Percentiles rank a stretch among this genome's conserved stretches.
Conservation (phyloP, 2,329 filamentous ascomycete species). For the Paradendryphiella salina region DNA sequence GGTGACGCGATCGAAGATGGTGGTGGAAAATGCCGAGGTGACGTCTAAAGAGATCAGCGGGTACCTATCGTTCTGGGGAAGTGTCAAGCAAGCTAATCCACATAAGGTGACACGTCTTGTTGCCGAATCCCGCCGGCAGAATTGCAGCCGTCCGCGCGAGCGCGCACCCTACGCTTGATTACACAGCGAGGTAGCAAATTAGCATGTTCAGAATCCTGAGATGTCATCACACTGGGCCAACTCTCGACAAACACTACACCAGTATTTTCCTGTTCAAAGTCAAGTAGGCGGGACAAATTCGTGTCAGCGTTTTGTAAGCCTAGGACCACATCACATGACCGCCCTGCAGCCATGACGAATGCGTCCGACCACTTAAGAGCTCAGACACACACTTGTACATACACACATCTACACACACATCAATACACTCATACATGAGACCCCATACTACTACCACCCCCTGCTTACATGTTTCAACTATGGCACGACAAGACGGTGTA, state of each 20-base stretch:
- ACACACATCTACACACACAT: too few relatives aligned
- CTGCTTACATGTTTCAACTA: too few relatives aligned
- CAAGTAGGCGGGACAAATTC: too few relatives aligned
- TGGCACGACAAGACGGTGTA: too few relatives aligned
- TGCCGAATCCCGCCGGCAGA: background rate
- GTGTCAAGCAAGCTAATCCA: constrained; percentile 5
- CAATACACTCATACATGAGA: too few relatives aligned
- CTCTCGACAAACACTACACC: too few relatives aligned
- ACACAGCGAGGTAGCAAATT: background rate
- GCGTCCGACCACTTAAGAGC: too few relatives aligned
- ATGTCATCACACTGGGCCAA: background rate
- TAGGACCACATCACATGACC: too few relatives aligned
- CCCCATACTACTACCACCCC: too few relatives aligned
- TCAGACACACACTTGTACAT: too few relatives aligned
- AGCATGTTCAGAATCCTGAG: background rate
- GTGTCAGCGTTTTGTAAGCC: too few relatives aligned
- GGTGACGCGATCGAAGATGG: constrained; percentile 2
- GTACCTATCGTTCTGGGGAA: background rate
- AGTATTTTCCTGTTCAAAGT: background rate
- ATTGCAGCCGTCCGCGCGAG: background rate
- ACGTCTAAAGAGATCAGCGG: background rate
- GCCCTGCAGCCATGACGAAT: too few relatives aligned
- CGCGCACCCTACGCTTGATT: background rate
- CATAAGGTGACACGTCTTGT: background rate
- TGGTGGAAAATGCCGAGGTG: background rate